Base-by-base conservation (phyloP, 441 rosid species). In the Mallotus japonicus region DNA sequence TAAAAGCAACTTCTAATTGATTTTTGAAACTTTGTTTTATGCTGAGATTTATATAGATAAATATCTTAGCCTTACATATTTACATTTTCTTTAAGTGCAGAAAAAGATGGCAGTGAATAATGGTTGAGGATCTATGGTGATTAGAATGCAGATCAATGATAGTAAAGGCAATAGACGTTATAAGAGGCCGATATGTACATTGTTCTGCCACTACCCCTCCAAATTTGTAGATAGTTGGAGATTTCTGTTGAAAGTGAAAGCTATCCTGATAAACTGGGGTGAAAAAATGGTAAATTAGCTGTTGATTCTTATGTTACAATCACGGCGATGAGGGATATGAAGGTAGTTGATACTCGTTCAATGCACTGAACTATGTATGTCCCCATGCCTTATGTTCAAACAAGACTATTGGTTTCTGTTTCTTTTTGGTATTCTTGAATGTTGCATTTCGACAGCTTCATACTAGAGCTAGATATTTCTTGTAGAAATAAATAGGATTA, bases 31-130 rank as follows among this genome's bases (percentile, higher is more conserved):
- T 53, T 59, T 70, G 37, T 53, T 65, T 62, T 14, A 17, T 68
- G 69, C 10, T 53, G 51, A 65, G 9, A n/a, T 67, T 69, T 78
- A 51, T 71, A 12, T 69, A 0, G 37, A 47, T 47, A 15, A 37
- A 62, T 66, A 65, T n/a, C 71, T 24, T 66, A 67, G 24, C 19
- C 72, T 79, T 71, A 76, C 59, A 67, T 50, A 55, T 50, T 64
- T 65, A 19, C 66, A 51, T 71, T 75, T 76, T 70, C 65, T 71
- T 71, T 19, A 62, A 76, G 68, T 81, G 80, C 88, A 89, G 98
- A 74, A 75, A 79, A 70, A 79, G 91, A 85, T 79, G 40, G 62
- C 9, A 19, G 28, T 55, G 80, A 82, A 72, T 82, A 83, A 86
- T 71, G 80, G 68, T 37, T 47, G 28, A 32, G 19, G 57, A 59